A percentile compares a stretch with the other conserved stretches of the same genome.
Evolutionary conservation across 352 stramenopile species (phyloP).

Genomic region (Globisporangium solare): DNA sequence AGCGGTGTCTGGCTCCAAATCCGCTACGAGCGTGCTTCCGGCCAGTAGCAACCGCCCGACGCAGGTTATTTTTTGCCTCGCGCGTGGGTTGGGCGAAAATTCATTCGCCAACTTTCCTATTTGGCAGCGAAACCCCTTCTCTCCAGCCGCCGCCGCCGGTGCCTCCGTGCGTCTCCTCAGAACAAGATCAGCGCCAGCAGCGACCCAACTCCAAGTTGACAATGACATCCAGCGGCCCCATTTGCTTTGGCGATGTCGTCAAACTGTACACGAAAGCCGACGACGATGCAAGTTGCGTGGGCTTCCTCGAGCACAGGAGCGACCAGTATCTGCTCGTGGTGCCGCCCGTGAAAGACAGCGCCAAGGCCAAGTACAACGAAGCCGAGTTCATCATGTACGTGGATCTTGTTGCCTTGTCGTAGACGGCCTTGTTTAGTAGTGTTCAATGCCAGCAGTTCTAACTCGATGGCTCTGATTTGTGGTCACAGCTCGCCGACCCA

Average conservation of each 20-base stretch:
- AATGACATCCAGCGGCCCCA: constrained; percentile 19
- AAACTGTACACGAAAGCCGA: constrained; percentile 36
- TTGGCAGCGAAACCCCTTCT: constrained; percentile 8
- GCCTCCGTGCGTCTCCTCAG: too few species aligned
- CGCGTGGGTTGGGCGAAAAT: neutral
- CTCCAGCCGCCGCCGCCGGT: too few species aligned
- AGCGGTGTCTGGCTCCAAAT: too few species aligned
- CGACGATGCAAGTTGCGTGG: constrained; percentile 16
- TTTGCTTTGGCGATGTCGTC: constrained; percentile 56
- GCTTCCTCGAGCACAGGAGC: constrained; percentile 49
- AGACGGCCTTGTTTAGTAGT: neutral
- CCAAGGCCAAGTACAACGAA: constrained; percentile 35
- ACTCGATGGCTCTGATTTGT: neutral
- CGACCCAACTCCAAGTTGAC: constrained; percentile 12
- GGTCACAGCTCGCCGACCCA: constrained; percentile 31
- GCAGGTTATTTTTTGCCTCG: constrained; percentile 3
- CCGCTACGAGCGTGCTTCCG: neutral
- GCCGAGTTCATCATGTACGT: constrained; percentile 73
- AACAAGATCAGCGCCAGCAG: neutral
- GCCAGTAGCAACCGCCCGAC: constrained; percentile 4
- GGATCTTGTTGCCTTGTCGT: neutral
- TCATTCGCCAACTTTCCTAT: constrained; percentile 10
- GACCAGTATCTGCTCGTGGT: constrained; percentile 53
- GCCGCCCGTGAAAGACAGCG: constrained; percentile 38
- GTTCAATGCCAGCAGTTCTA: neutral